Evolutionary conservation across 1,284 basidiomycete genomes (phyloP), one percentile per base, ranked within the genome.

Genomic region (Lentinula novae-zelandiae): DNA sequence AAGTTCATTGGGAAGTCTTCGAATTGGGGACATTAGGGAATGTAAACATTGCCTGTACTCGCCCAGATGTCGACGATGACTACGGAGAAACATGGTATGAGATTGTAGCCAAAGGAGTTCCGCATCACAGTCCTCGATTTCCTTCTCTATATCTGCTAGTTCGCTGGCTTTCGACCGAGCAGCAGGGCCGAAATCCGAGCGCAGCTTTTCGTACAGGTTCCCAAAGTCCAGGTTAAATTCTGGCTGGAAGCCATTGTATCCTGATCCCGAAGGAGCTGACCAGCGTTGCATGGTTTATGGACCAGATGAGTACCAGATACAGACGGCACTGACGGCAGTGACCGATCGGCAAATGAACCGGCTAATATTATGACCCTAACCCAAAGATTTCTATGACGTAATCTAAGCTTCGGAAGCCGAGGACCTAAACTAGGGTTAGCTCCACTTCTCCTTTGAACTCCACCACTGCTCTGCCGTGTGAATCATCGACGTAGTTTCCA

Each of bases 1-100:
- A 20, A 53, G 10, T 38, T 60, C 58, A 44, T 53, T 53, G 3
- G 58, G 51, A 9, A 60, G 51, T 48, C 27, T 53, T 13, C 58
- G 50, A 15, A 60, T 40, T 6, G 50, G 57, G 12, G 57, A 51
- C 27, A 58, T 50, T 8, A 58, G 10, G 36, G 36, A 40, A 20
- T 38, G 49, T 20, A 51, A 22, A 40, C 39, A 58, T 10, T 5
- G 17, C 31, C 5, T 39, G 39, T 51, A 39, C 44, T 58, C 49
- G 10, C 49, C 49, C 27, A 44, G 13, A 31, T 20, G 38, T 39
- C 50, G 31, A 22, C 57, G 17, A 27, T 52, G 57, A 44, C 3
- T 27, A 8, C 33, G 46, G 8, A 58, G 57, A 12, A 52, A n/a
- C 2, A 12, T 3, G 36, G 53, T 33, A 10, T 42, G 36, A 13